phyloP scores from a whole-genome alignment of 306 rosid species.

The Quercus alba region DNA sequence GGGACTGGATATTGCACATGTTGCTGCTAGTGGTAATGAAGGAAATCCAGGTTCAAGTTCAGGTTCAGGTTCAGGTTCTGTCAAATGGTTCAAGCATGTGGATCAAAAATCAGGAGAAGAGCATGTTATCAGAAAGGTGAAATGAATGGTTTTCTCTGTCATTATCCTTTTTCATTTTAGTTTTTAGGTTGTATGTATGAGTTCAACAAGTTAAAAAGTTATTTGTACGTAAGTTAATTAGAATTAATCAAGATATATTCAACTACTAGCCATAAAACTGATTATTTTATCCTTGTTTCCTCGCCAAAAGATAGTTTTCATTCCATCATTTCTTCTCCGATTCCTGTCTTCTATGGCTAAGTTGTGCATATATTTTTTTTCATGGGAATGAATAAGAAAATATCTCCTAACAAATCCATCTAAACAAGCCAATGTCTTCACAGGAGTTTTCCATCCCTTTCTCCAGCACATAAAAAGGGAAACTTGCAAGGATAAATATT shows the following conservation, averaged over 20 bases:
- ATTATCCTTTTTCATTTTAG: neutral
- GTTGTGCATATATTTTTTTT: neutral
- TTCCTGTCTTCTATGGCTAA: neutral
- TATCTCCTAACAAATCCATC: neutral
- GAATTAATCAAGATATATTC: neutral
- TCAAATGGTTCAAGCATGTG: constrained; percentile 71
- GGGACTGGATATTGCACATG: constrained; percentile 80
- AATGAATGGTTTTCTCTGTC: neutral
- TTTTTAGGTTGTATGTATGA: neutral
- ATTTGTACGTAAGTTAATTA: neutral
- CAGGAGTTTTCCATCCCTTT: neutral
- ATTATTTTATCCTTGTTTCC: neutral
- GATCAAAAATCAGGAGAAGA: constrained; percentile 88
- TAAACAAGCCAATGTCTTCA: neutral
- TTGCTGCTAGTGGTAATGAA: constrained; percentile 43
- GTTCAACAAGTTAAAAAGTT: too few relatives aligned
- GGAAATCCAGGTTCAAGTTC: constrained; percentile 25
- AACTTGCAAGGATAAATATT: neutral
- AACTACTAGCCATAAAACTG: neutral
- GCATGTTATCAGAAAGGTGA: constrained; percentile 52
- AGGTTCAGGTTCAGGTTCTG: constrained; percentile 25
- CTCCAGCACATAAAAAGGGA: neutral
- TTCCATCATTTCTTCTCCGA: neutral
- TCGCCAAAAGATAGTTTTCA: neutral
- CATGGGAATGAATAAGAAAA: neutral